phyloP scores from a whole-genome alignment of 2,329 filamentous ascomycete species.

The Metarhizium humberi region DNA sequence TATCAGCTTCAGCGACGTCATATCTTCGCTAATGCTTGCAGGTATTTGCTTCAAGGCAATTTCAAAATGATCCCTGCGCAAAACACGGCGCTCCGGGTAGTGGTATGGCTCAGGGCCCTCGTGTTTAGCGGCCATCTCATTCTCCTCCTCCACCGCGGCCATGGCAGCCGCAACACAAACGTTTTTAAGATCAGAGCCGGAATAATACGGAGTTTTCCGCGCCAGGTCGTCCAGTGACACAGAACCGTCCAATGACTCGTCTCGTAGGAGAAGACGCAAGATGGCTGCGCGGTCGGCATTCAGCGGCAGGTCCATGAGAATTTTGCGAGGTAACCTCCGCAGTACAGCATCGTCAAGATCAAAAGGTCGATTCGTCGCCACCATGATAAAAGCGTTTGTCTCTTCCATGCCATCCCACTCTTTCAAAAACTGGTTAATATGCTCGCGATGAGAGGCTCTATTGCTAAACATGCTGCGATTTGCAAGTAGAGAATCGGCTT shows the following conservation, averaged over 20 bases:
- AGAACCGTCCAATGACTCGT: slow-evolving; percentile 51
- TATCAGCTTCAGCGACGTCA: slow-evolving; percentile 76
- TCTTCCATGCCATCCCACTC: slow-evolving; percentile 92
- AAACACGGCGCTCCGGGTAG: slow-evolving; percentile 49
- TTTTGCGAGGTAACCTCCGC: slow-evolving; percentile 61
- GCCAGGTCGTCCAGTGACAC: slow-evolving; percentile 57
- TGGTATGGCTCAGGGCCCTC: slow-evolving; percentile 35
- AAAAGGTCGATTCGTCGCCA: slow-evolving; percentile 90
- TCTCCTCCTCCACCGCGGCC: slow-evolving; percentile 70
- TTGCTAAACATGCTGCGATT: slow-evolving; percentile 58
- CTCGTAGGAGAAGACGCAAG: slow-evolving; percentile 60
- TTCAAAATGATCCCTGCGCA: slow-evolving; percentile 68
- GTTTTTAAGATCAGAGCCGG: slow-evolving; percentile 77
- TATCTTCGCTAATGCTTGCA: slow-evolving; percentile 88
- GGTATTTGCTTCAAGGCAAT: slow-evolving; percentile 81
- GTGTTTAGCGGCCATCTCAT: slow-evolving; percentile 27
- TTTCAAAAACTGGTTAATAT: slow-evolving; percentile 92
- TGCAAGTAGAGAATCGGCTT: slow-evolving; percentile 87
- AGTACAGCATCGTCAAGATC: slow-evolving; percentile 86
- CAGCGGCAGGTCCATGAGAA: slow-evolving; percentile 65
- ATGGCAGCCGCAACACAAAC: slow-evolving; percentile 71
- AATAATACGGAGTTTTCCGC: slow-evolving; percentile 64
- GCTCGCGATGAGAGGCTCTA: slow-evolving; percentile 68
- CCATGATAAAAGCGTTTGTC: slow-evolving; percentile 90
- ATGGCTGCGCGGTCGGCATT: slow-evolving; percentile 58